Evolutionary conservation across 2,329 filamentous ascomycete genomes (phyloP), one percentile per base, ranked within the genome.

Genomic region (Grosmannia huntii): DNA sequence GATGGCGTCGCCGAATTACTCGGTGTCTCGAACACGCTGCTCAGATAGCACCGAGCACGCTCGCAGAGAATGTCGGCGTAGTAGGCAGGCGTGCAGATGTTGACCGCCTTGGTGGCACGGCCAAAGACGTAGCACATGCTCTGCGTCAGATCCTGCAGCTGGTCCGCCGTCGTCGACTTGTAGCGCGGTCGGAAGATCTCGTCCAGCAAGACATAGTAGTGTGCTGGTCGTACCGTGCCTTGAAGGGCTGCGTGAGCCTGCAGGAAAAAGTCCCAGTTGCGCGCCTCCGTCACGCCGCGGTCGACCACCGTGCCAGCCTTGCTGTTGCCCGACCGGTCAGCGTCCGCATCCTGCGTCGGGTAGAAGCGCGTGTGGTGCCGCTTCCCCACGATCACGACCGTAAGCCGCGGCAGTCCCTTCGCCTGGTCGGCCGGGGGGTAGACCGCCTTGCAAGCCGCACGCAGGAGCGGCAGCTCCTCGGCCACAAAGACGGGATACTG

Each of bases 311-410:
- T 95, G 23, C 91, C 91, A 28, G 84, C 84, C 60, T 76, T 69
- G 4, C n/a, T 55, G 23, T 49, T 54, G 50, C 41, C 51, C 21
- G 38, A 52, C 21, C 53, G 33, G 10, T 50, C 52, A 25, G 52
- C 53, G 19, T 55, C 55, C 4, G 11, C 49, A 1, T 73, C 65
- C 1, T 74, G 70, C 0, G 85, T 86, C 0, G 90, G 89, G 67
- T 86, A 96, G 71, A 96, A 95, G 0, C 91, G 83, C 0, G 89
- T 95, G 65, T 95, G 86, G 64, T 96, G 90, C 0, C 91, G 81
- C 72, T 96, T 96, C 31, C 90, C 90, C 0, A 90, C 90, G 4
- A 95, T 77, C 44, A 95, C 75, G 55, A 96, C 79, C 0, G 86
- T 78, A 11, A 95, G 76, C 89, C 87, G 1, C 74, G 77, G 5